Percentiles rank a stretch among this genome's conserved stretches.
These are phyloP conservation scores for Sistotremastrum suecicum DNA, from an alignment of 768 basidiomycete genomes.

Conservation along the genomic window DNA sequence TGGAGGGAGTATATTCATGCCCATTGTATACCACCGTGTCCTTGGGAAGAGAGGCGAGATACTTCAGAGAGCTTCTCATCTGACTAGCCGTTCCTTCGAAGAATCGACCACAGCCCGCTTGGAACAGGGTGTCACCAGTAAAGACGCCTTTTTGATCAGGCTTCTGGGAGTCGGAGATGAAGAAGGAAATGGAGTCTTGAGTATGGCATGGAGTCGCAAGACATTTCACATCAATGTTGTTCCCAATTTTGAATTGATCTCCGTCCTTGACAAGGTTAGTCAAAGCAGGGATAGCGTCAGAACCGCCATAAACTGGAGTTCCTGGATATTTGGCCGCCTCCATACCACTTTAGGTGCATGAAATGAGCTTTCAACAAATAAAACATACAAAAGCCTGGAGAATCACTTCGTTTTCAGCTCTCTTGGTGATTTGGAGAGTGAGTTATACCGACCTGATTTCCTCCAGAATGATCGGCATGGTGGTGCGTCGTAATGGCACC, in stretches of 20 bases:
- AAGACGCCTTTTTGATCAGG: slow-evolving; percentile 60
- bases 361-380: background rate
- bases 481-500: slow-evolving; percentile 85
- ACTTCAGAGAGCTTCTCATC: slow-evolving; percentile 66
- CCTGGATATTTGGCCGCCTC: slow-evolving; percentile 31
- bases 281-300: slow-evolving; percentile 47
- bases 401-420: slow-evolving; percentile 1
- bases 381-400: slow-evolving; percentile 37
- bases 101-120: slow-evolving; percentile 80
- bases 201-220: slow-evolving; percentile 90
- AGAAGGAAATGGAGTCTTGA: slow-evolving; percentile 90
- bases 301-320: slow-evolving; percentile 70
- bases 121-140: slow-evolving; percentile 89
- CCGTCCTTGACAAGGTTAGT: slow-evolving; percentile 69
- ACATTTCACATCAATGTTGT: slow-evolving; percentile 50
- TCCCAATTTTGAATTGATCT: slow-evolving; percentile 64
- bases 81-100: slow-evolving; percentile 73
- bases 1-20: slow-evolving; percentile 81
- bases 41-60: slow-evolving; percentile 63
- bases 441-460: slow-evolving; percentile 50
- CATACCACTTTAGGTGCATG: slow-evolving; percentile 11
- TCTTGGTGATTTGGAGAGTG: no score
- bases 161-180: slow-evolving; percentile 40
- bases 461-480: slow-evolving; percentile 81
- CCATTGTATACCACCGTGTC: slow-evolving; percentile 76